Evolutionary conservation across 345 rosid species (phyloP), one percentile per base, ranked within the genome.

Genomic region (Kandelia obovata): DNA sequence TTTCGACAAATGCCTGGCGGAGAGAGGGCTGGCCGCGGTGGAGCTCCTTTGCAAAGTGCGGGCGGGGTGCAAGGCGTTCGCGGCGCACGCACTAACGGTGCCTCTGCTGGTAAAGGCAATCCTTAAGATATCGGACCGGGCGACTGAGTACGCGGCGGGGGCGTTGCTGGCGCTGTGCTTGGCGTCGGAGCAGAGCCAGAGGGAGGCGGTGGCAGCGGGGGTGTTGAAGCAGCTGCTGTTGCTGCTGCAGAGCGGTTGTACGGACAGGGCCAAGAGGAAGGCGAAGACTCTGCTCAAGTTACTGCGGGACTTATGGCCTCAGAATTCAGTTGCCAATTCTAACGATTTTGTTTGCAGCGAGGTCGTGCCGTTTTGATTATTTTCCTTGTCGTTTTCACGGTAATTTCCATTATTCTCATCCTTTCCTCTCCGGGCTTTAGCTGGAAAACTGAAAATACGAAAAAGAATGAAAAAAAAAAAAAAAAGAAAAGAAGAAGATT

Each of bases 111-210:
- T 95, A 53, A 87, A 86, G 76, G 77, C 82, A 34, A 87, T 92
- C 5, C 64, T 92, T 35, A 87, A 87, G 80, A 82, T 95, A 16
- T 95, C 99, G 6, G 96, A 87, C 39, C 77, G 98, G 55, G 98
- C 98, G 26, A 90, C 99, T 51, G 99, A 95, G 84, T 84, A 95
- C 65, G 96, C 98, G 21, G 96, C 94, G 32, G 99, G 99, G 27
- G 96, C 99, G 1, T 76, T 95, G 62, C 58, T 85, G 68, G 82
- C 96, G n/a, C 78, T 95, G 39, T 88, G 97, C 39, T 82, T 96
- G 71, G 87, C 87, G 72, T 77, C 88, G 78, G 98, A 84, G 72
- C 65, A 65, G 74, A 79, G 92, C 74, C 92, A 83, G 73, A 64
- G 69, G 69, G 96, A 95, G 71, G 99, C 99, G 15, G 96, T 85